Evolutionary conservation across 2,329 filamentous ascomycete genomes (phyloP).

Genomic region (Gaeumannomyces tritici): DNA sequence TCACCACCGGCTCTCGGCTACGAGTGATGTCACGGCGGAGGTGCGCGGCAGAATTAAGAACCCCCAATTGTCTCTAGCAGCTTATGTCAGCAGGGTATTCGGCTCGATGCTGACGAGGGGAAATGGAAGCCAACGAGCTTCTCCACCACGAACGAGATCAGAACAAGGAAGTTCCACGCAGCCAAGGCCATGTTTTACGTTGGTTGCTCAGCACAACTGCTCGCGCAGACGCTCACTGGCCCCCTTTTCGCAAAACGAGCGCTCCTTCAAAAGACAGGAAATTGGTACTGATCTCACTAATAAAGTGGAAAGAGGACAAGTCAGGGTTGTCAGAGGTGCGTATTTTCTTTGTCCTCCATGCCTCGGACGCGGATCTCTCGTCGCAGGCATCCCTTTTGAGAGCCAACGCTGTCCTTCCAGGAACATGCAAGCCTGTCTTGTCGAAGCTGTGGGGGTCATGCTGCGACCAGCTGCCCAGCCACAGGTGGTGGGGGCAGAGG

Average conservation of each 20-base stretch:
- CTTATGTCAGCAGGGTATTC: neutral
- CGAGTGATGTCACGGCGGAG: conserved; percentile 4
- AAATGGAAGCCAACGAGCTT: neutral
- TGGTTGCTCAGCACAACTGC: no score
- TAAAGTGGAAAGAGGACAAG: no score
- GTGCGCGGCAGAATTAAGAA: neutral
- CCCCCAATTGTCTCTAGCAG: neutral
- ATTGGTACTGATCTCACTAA: no score
- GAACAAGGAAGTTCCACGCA: neutral
- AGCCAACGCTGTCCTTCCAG: neutral
- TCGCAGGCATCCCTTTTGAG: neutral
- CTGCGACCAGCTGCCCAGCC: neutral
- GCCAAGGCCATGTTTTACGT: no score
- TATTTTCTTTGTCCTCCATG: no score
- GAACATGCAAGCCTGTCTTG: no score
- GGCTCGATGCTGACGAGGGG: neutral
- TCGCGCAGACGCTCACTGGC: no score
- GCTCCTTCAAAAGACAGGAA: no score
- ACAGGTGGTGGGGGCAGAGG: no score
- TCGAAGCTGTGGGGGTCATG: neutral
- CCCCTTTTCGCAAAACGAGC: no score
- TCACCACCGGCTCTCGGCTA: neutral
- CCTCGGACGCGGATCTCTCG: neutral
- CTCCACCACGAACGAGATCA: neutral
- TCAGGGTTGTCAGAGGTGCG: no score